Conservation (phyloP, 78 protist genomes). For the slime mould (Dictyostelium discoideum) region dicty_2.7 NC_007088.5:6808001-6808500, state of each 20-base stretch:
- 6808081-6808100: not conserved
- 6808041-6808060: slow-evolving; percentile 33
- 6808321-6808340: too few species aligned
- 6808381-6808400: too few species aligned
- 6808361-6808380: not conserved
- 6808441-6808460: slow-evolving; percentile 1
- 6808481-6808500: not conserved
- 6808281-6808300: not conserved
- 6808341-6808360: too few species aligned
- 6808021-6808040: not conserved
- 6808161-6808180: not conserved
- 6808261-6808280: not conserved
- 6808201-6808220: not conserved
- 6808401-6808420: not conserved
- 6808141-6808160: not conserved
- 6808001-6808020: not conserved
- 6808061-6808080: slow-evolving; percentile 10
- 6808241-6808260: not conserved
- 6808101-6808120: not conserved
- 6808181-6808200: not conserved
- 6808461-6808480: not conserved
- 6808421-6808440: not conserved
- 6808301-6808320: too few species aligned
- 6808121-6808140: not conserved
- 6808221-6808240: not conserved